phyloP scores from a whole-genome alignment of 257 asterid genomes.

The Linaria vulgaris region DNA sequence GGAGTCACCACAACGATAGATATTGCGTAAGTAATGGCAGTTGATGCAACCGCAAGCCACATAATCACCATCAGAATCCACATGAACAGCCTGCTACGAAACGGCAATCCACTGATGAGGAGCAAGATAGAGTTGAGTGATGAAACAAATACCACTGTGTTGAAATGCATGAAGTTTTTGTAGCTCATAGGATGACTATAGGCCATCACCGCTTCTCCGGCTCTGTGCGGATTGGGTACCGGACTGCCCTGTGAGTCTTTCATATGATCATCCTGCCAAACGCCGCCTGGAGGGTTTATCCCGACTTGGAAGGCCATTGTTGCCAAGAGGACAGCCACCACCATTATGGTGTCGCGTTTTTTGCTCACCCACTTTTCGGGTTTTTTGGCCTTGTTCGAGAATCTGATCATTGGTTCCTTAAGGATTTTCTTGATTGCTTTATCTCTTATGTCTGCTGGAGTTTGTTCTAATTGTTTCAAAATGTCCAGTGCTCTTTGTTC shows the following conservation, averaged over 20 bases:
- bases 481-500: conserved; percentile 36
- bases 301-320: conserved; percentile 46
- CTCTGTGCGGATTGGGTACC: conserved; percentile 22
- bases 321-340: conserved; percentile 44
- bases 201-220: conserved; percentile 54
- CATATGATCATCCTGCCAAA: conserved; percentile 28
- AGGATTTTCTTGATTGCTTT: background rate
- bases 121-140: conserved; percentile 56
- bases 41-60: conserved; percentile 48
- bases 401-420: background rate
- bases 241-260: background rate
- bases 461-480: conserved; percentile 8
- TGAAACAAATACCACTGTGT: conserved; percentile 48
- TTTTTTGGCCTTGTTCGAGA: background rate
- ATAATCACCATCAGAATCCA: conserved; percentile 58
- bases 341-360: conserved; percentile 42
- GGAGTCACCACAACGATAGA: conserved; percentile 40
- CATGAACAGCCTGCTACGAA: conserved; percentile 32
- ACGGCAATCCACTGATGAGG: conserved; percentile 57
- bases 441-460: background rate
- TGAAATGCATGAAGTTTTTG: conserved; percentile 32
- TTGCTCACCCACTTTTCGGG: conserved; percentile 29
- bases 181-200: conserved; percentile 26
- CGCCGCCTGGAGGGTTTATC: conserved; percentile 43
- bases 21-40: conserved; percentile 43